Percentiles rank a stretch among this genome's conserved stretches.
Evolutionary conservation across 1,284 basidiomycete genomes (phyloP).

Genomic region (Ganoderma meredithae): DNA sequence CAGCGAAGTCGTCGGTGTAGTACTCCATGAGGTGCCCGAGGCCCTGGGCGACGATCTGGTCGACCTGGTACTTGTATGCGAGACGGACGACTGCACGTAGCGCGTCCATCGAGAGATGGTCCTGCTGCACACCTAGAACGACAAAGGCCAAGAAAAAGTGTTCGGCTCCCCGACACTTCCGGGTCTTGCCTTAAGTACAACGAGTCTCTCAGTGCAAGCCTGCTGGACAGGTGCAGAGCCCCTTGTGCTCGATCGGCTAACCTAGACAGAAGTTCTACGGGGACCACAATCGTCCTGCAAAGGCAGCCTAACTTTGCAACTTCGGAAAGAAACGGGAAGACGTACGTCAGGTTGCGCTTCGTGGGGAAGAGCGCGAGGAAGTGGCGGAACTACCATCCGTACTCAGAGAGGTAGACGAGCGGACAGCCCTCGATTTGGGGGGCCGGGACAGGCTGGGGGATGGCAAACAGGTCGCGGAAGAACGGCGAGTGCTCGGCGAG

Average conservation of each 20-base stretch:
- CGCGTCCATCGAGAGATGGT: constrained; percentile 15
- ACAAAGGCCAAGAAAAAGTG: too few species aligned
- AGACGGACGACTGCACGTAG: constrained; percentile 17
- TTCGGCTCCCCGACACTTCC: too few species aligned
- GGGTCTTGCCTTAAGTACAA: too few species aligned
- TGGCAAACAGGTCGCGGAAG: constrained; percentile 34
- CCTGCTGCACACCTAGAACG: constrained; percentile 1
- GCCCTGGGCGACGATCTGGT: constrained; percentile 20
- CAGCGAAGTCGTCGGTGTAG: constrained; percentile 20
- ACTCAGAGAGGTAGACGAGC: constrained; percentile 13
- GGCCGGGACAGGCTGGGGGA: constrained; percentile 24
- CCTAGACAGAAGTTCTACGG: too few species aligned
- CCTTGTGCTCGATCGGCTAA: too few species aligned
- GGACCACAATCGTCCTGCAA: not conserved
- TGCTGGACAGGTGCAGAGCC: too few species aligned
- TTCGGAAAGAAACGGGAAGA: not conserved
- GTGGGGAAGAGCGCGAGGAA: constrained; percentile 20
- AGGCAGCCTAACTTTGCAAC: too few species aligned
- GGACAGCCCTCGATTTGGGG: constrained; percentile 17
- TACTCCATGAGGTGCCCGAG: constrained; percentile 21
- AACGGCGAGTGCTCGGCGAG: constrained; percentile 32
- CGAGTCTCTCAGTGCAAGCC: too few species aligned
- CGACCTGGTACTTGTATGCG: constrained; percentile 30
- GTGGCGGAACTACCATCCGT: constrained; percentile 13
- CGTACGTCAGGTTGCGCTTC: constrained; percentile 17